phyloP scores from a whole-genome alignment of 306 rosid genomes.

The Fragaria vesca region DNA sequence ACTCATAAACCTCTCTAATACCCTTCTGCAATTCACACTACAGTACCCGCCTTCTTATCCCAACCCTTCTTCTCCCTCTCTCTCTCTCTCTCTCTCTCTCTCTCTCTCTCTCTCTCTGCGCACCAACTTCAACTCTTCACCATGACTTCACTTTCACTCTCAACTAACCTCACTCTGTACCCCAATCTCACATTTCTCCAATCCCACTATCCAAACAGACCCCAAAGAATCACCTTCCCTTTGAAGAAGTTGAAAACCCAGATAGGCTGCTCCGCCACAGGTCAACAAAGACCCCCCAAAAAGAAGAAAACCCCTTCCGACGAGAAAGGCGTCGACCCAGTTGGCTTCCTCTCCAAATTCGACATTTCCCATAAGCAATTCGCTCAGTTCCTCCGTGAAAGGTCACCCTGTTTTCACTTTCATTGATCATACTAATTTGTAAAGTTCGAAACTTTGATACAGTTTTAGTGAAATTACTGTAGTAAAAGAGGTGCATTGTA shows the following conservation, averaged over 20 bases:
- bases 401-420: constrained; percentile 39
- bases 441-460: neutral
- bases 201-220: constrained; percentile 34
- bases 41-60: constrained; percentile 9
- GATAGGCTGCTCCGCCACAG: constrained; percentile 61
- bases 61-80: constrained; percentile 17
- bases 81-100: neutral
- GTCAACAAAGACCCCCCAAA: constrained; percentile 35
- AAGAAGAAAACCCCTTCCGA: constrained; percentile 34
- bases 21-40: neutral
- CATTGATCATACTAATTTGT: constrained; percentile 7
- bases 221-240: constrained; percentile 42
- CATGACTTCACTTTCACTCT: constrained; percentile 52
- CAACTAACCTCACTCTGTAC: constrained; percentile 37
- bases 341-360: constrained; percentile 72
- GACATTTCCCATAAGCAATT: constrained; percentile 80
- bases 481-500: neutral
- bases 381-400: constrained; percentile 86
- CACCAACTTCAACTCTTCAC: neutral
- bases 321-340: constrained; percentile 76
- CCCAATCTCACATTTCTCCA: constrained; percentile 31
- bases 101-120: neutral
- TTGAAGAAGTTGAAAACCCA: constrained; percentile 22
- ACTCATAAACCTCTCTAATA: neutral
- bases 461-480: neutral